Evolutionary conservation across 345 rosid genomes (phyloP), one percentile per base, ranked within the genome.

Genomic region (Eucalyptus pauciflora): DNA sequence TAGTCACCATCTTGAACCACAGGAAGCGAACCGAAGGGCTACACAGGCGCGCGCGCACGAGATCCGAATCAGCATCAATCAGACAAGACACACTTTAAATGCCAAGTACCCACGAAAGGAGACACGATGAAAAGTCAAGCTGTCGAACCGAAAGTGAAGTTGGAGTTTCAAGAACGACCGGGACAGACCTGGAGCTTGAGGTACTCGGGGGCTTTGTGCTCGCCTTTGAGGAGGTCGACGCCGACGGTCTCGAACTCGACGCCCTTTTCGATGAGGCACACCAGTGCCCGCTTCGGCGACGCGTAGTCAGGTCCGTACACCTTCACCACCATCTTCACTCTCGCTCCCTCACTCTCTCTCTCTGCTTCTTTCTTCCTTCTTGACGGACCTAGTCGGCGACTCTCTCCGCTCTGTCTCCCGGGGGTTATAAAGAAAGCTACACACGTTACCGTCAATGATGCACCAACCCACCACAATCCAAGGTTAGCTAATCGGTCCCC

Each of bases 21-120:
- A 86, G 97, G 98, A 87, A 95, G 86, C 13, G 88, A 50, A 89
- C 97, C 95, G 86, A 95, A 96, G 90, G 98, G 98, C 98, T 95
- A 93, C n/a, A 49, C 41, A 86, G n/a, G 45, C 48, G 41, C 51
- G 83, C 18, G 46, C 8, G 2, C 24, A n/a, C 31, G 51, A 2
- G n/a, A 17, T 83, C 60, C 58, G 87, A 43, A 33, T n/a, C 41
- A 33, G 31, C 10, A 27, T 48, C 43, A 51, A 49, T n/a, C 58
- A 86, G 51, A 85, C 20, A 22, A 22, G 51, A 29, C 31, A 29
- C 64, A 17, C 12, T 24, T 9, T 3, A 17, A 37, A 71, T 11
- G 31, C 54, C 52, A 50, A 46, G 43, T 48, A n/a, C 4, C 33
- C 52, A 69, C 50, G 20, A 45, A 64, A 86, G 60, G 27, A 51